Evolutionary conservation across 164 flowering plant genomes (phyloP), one percentile per base, ranked within the genome.

Genomic region (Magnolia changhungtana): DNA sequence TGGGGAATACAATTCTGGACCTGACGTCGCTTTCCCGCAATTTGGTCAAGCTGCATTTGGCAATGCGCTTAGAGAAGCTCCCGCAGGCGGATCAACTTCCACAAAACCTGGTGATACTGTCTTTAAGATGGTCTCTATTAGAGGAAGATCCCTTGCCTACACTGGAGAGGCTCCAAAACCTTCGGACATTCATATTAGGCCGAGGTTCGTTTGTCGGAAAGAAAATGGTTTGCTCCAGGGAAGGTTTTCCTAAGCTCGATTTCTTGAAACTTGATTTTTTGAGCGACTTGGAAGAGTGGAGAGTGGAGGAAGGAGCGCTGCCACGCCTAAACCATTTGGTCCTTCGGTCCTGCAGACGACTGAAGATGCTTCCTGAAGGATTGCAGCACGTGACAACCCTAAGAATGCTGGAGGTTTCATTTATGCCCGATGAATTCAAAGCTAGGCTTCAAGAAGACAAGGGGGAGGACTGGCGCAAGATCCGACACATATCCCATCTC

Each of bases 321-420:
- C 49, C 24, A 14, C 0, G 20, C 1, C 61, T 55, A 55, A 11
- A 37, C 45, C 21, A 18, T 49, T 20, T 71, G 4, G 73, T 49
- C 10, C 19, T 71, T 55, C 73, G 14, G 20, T 77, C 50, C 49
- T 84, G 84, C 66, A 52, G 64, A 59, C 51, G 29, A 10, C 72
- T 81, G 75, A 76, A 75, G 68, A 73, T 67, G 80, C 79, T 84
- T 49, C 83, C 81, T 11, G 80, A 80, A 70, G 85, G 83, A 1
- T 58, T 83, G 75, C 82, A 78, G 69, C 61, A 76, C 61, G 71
- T 80, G 65, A 78, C 79, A 69, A 70, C 82, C 45, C 59, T 80
- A 63, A 7, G n/a, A 4, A 9, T 0, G 21, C 9, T 63, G 7
- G 21, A 63, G 8, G 3, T 19, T 18, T n/a, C n/a, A 9, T 4